Evolutionary conservation across 2,329 filamentous ascomycete species (phyloP).

Genomic region (Dryadomyces sulphureus): DNA sequence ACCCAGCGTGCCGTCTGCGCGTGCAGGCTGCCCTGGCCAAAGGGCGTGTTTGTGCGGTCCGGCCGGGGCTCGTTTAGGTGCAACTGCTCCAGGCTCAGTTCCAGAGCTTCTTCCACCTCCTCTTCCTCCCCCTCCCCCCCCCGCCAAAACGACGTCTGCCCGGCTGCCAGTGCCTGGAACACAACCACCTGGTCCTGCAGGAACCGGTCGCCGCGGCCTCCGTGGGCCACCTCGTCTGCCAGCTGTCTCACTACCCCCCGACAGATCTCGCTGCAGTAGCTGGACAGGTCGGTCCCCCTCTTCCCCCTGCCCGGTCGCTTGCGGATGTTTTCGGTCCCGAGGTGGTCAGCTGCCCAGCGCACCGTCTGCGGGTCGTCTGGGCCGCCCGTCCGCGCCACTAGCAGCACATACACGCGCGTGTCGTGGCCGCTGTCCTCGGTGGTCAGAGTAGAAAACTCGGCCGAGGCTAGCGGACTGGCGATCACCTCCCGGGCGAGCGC

Average conservation of each 20-base stretch:
- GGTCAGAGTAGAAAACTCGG: slow-evolving; percentile 25
- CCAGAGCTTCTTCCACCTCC: slow-evolving; percentile 1
- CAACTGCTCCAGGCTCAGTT: no score
- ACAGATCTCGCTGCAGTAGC: slow-evolving; percentile 14
- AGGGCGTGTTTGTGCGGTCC: slow-evolving; percentile 33
- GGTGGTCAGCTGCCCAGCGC: slow-evolving; percentile 31
- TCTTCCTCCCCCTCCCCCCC: slow-evolving; percentile 10
- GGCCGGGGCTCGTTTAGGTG: slow-evolving; percentile 16
- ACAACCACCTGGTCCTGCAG: slow-evolving; percentile 47
- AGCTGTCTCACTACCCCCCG: slow-evolving; percentile 28
- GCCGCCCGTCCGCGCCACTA: slow-evolving; percentile 34
- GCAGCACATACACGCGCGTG: slow-evolving; percentile 37
- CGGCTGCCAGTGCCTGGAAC: slow-evolving; percentile 43
- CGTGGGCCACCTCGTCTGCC: slow-evolving; percentile 24
- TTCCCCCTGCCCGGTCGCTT: neutral
- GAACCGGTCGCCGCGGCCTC: slow-evolving; percentile 37
- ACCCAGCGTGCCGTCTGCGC: slow-evolving; percentile 48
- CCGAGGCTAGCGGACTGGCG: neutral
- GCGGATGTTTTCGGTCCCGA: slow-evolving; percentile 3
- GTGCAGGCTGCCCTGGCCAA: slow-evolving; percentile 41
- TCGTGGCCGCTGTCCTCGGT: slow-evolving; percentile 36
- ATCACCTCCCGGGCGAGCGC: slow-evolving; percentile 21
- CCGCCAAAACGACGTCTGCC: slow-evolving; percentile 30
- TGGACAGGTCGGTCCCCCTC: slow-evolving; percentile 8
- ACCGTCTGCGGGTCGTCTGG: slow-evolving; percentile 2